phyloP scores from a whole-genome alignment of 2,329 filamentous ascomycete species.

The Colletotrichum lindemuthianum region DNA sequence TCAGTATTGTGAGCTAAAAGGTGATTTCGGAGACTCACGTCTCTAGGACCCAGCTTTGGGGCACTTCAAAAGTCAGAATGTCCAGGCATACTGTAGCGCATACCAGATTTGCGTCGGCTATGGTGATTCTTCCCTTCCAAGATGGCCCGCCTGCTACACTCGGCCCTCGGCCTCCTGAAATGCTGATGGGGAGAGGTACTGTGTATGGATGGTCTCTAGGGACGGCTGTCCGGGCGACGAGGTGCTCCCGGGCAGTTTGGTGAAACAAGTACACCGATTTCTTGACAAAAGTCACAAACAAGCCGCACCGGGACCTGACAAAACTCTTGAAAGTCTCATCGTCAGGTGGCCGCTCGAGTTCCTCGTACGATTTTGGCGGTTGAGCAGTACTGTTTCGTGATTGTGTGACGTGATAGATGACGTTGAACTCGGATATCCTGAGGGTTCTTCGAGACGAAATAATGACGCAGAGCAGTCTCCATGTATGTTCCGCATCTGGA shows the following conservation, averaged over 20 bases:
- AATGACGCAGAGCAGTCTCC: slow-evolving; percentile 9
- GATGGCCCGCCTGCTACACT: neutral
- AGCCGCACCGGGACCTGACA: slow-evolving; percentile 1
- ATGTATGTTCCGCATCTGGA: slow-evolving; percentile 1
- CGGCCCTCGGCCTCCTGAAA: neutral
- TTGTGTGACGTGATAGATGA: neutral
- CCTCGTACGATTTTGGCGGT: neutral
- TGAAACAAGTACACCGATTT: slow-evolving; percentile 8
- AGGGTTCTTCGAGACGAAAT: neutral
- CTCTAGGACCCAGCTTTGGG: neutral
- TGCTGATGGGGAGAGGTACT: neutral
- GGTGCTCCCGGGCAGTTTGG: slow-evolving; percentile 1
- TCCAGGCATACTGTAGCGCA: neutral
- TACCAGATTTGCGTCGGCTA: neutral
- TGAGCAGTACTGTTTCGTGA: neutral
- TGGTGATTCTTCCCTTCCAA: neutral
- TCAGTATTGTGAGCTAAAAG: too few species aligned
- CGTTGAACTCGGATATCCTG: slow-evolving; percentile 15
- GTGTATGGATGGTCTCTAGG: too few species aligned
- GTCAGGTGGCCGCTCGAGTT: neutral
- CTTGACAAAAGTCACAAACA: slow-evolving; percentile 11
- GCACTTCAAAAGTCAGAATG: neutral
- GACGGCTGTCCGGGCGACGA: neutral
- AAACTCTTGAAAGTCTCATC: slow-evolving; percentile 3
- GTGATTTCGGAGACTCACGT: neutral